Evolutionary conservation across 805 yeast genomes (phyloP), one percentile per base, ranked within the genome.

Genomic region (Zygosaccharomyces rouxii): DNA sequence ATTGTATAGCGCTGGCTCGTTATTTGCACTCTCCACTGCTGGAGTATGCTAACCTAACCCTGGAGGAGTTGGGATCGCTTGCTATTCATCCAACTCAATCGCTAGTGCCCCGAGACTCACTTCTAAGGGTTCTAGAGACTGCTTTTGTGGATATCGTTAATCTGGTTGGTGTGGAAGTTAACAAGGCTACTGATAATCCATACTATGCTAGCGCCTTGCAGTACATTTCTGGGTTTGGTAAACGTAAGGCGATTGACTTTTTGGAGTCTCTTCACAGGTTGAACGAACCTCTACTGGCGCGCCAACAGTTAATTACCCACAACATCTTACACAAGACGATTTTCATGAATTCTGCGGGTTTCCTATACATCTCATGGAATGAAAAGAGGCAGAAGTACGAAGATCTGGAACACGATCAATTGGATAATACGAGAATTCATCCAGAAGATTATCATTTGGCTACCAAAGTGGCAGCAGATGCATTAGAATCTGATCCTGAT

Each of bases 401-500:
- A 51, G 74, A 81, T 50, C 71, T 79, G n/a, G 81, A 83, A 23
- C 78, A 84, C 30, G 97, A 92, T 60, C 74, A 85, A 38, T 75
- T 94, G 56, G 99, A 94, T 67, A 90, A 94, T 44, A 94, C 99
- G 0, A 80, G 99, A 71, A 89, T 94, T 41, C 99, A 94, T 60
- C 98, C 98, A 6, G 98, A 94, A 68, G 99, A 94, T 70, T 94
- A 94, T 66, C 96, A 88, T 55, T 75, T 94, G 57, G 98, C 97
- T 3, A 80, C 94, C 44, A 94, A 94, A 66, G 94, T 94, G 90
- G 98, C 97, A 6, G 94, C 96, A 1, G 99, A 94, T 72, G 98
- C 99, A 1, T 76, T 94, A 55, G 99, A 92, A 64, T 77, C 90
- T 55, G 97, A 89, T 59, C 99, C 95, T 60, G 98, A 92, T 67